Evolutionary conservation across 2,329 filamentous ascomycete genomes (phyloP).

Genomic region (Verticillium dahliae): DNA sequence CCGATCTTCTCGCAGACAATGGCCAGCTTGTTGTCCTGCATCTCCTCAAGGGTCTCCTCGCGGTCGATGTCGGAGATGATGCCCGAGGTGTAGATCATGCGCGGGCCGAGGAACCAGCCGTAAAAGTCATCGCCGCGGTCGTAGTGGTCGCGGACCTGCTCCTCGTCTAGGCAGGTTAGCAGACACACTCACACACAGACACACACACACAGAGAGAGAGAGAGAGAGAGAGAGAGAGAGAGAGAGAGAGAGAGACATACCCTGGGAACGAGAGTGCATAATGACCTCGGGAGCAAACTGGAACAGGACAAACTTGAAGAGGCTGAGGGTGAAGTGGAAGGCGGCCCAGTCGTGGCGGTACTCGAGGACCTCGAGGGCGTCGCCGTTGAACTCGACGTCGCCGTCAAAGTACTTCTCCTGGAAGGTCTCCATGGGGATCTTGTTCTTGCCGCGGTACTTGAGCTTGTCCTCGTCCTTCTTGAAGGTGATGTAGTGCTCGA

Average conservation of each 20-base stretch:
- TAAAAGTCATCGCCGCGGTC: slow-evolving; percentile 91
- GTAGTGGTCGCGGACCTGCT: slow-evolving; percentile 86
- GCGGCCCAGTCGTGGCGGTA: slow-evolving; percentile 86
- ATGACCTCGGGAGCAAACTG: slow-evolving; percentile 76
- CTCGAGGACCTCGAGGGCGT: slow-evolving; percentile 72
- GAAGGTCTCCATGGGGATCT: slow-evolving; percentile 78
- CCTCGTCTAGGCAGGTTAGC: slow-evolving; percentile 57
- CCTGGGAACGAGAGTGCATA: slow-evolving; percentile 71
- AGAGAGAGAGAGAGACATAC: slow-evolving; percentile 31
- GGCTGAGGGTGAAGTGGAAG: slow-evolving; percentile 71
- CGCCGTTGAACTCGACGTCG: slow-evolving; percentile 81
- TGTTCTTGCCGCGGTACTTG: slow-evolving; percentile 63
- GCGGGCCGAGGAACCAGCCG: slow-evolving; percentile 83
- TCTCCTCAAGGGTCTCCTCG: slow-evolving; percentile 76
- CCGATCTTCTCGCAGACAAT: slow-evolving; percentile 85
- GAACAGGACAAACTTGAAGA: slow-evolving; percentile 75
- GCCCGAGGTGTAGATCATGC: slow-evolving; percentile 90
- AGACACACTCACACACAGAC: background rate
- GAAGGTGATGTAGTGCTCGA: slow-evolving; percentile 77
- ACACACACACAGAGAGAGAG: background rate
- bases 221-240: background rate
- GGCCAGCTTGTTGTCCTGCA: slow-evolving; percentile 86
- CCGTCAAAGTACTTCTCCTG: slow-evolving; percentile 88
- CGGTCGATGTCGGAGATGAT: slow-evolving; percentile 73
- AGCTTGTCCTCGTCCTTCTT: slow-evolving; percentile 40